These are phyloP conservation scores for Fusarium metavorans DNA, from an alignment of 2,329 filamentous ascomycete species.

Conservation along the genomic window DNA sequence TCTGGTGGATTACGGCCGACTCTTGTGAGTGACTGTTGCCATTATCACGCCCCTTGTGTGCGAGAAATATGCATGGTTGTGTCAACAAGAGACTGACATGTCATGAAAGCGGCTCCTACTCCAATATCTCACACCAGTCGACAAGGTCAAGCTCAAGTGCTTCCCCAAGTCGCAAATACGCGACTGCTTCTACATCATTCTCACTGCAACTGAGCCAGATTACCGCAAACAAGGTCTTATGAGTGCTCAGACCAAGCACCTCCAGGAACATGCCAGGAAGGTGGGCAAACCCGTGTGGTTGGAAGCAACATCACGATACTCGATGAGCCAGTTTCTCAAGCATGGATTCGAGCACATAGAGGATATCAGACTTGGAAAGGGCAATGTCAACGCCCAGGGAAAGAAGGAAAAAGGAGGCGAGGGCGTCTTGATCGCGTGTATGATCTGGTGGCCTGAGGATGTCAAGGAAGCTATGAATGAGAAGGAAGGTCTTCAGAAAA, in stretches of 20 bases:
- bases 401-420: conserved; percentile 16
- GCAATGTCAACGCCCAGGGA: conserved; percentile 9
- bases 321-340: conserved; percentile 14
- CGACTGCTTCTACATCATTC: conserved; percentile 18
- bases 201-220: conserved; percentile 8
- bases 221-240: conserved; percentile 14
- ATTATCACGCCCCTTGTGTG: background rate
- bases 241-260: background rate
- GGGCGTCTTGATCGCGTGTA: conserved; percentile 13
- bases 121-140: conserved; percentile 4
- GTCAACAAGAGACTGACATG: background rate
- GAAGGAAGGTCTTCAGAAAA: background rate
- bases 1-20: conserved; percentile 10
- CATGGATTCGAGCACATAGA: conserved; percentile 18
- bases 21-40: background rate
- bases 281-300: conserved; percentile 21
- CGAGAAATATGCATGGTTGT: background rate
- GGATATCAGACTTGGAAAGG: conserved; percentile 20
- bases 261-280: conserved; percentile 4
- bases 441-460: conserved; percentile 28
- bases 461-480: background rate
- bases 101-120: conserved; percentile 10
- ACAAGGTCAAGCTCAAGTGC: conserved; percentile 10
- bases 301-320: conserved; percentile 21
- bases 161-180: background rate